Percentiles rank a stretch among this genome's conserved stretches.
Conservation (phyloP, 108 stramenopile species). For the Cyclostephanos invisitatus region DNA sequence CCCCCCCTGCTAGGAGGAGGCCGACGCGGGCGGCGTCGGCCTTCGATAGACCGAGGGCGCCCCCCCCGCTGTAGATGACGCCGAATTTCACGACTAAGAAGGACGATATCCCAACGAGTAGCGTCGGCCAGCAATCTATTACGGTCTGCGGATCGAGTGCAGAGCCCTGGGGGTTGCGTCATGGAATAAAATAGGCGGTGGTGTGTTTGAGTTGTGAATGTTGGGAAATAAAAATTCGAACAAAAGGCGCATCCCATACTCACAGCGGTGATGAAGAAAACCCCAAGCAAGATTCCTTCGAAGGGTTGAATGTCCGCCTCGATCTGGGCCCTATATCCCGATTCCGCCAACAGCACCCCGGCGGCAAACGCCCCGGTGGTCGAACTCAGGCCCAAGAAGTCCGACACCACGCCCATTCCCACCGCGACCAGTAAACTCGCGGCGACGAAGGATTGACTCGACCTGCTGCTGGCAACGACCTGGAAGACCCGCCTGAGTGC, state of each 20-base stretch:
- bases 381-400: slow-evolving; percentile 60
- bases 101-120: slow-evolving; percentile 57
- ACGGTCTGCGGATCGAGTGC: slow-evolving; percentile 62
- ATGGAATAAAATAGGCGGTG: too few relatives aligned
- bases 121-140: slow-evolving; percentile 68
- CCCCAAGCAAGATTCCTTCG: slow-evolving; percentile 77
- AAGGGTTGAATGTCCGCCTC: slow-evolving; percentile 83
- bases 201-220: neutral
- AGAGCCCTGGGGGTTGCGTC: slow-evolving; percentile 39
- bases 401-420: slow-evolving; percentile 72
- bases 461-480: slow-evolving; percentile 64
- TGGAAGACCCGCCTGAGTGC: slow-evolving; percentile 66
- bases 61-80: slow-evolving; percentile 64
- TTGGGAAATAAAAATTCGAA: neutral
- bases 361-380: slow-evolving; percentile 84
- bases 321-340: slow-evolving; percentile 75
- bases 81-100: slow-evolving; percentile 60
- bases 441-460: slow-evolving; percentile 78
- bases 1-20: slow-evolving; percentile 60
- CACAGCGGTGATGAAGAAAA: slow-evolving; percentile 74
- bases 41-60: slow-evolving; percentile 61
- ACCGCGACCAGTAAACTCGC: slow-evolving; percentile 70
- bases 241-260: neutral
- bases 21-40: slow-evolving; percentile 68
- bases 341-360: slow-evolving; percentile 72